Percentiles rank a stretch among this genome's conserved stretches.
Conservation (phyloP, 2,329 filamentous ascomycete genomes). For the Xylaria arbuscula region DNA sequence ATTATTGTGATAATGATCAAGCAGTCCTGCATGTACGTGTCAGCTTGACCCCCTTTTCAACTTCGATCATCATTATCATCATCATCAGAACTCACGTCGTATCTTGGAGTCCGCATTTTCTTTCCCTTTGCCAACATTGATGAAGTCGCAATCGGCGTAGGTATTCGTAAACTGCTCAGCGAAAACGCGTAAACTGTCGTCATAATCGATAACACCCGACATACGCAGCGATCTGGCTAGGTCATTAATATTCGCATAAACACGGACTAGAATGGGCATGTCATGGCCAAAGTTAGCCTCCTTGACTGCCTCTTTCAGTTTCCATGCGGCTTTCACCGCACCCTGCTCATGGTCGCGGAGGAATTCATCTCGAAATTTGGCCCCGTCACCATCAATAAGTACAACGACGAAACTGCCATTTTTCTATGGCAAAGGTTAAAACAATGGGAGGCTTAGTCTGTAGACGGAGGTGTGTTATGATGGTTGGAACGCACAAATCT, state of each 20-base stretch:
- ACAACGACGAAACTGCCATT: conserved; percentile 50
- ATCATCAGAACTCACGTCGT: conserved; percentile 43
- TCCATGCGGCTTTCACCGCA: conserved; percentile 48
- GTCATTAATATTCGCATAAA: conserved; percentile 52
- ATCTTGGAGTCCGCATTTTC: conserved; percentile 52
- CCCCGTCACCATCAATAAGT: conserved; percentile 52
- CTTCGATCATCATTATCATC: no score
- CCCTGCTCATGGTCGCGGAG: conserved; percentile 46
- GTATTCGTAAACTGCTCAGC: conserved; percentile 52
- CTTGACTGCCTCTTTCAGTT: conserved; percentile 50
- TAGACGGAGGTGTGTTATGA: conserved; percentile 11
- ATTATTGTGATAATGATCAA: conserved; percentile 51
- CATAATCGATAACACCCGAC: conserved; percentile 49
- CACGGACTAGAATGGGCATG: conserved; percentile 49
- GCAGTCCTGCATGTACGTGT: conserved; percentile 44
- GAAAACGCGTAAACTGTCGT: conserved; percentile 50
- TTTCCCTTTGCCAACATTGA: conserved; percentile 52
- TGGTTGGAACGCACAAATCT: conserved; percentile 44
- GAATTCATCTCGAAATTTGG: conserved; percentile 51
- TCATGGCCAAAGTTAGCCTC: conserved; percentile 44
- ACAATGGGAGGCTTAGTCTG: conserved; percentile 9
- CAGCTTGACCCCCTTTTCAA: conserved; percentile 10
- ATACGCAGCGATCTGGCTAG: conserved; percentile 50
- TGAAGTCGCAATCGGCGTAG: conserved; percentile 51
- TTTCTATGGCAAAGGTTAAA: conserved; percentile 41